Base-by-base conservation (phyloP, 2,329 filamentous ascomycete species). In the Trichoderma hamatum region DNA sequence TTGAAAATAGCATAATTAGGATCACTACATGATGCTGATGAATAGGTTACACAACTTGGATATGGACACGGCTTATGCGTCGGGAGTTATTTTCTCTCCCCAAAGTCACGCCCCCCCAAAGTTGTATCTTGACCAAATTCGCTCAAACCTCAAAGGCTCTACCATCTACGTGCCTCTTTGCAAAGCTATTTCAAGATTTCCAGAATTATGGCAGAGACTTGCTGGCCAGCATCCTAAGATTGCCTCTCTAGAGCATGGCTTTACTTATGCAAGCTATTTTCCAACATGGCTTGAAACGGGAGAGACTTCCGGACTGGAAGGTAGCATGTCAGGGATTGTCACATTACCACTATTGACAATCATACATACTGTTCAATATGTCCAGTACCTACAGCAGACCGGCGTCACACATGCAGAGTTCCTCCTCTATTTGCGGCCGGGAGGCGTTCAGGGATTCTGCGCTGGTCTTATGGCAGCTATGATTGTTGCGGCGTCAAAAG, bases 391-490 rank as follows among this genome's bases (percentile, higher is more conserved):
- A 34, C 54, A 32, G 9, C 28, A 24, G 9, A 13, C 30, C n/a
- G 9, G 30, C 5, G 24, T 36, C 19, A 19, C 30, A 24, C 54
- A 58, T 21, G 32, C 54, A 13, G 54, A 58, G 13, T 34, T 58
- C 19, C 19, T 58, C 13, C 54, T 13, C n/a, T 14, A 10, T 4
- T 19, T 58, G 2, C 54, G 19, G 3, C 1, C 28, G 6, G 16
- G 68, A 32, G 68, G 71, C 19, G 60, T 71, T 43, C 72, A 73
- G 24, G 72, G 72, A n/a, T 72, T 70, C 52, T 73, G 72, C 46
- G 71, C 70, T 21, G 72, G 72, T 2, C 56, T 73, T n/a, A 54
- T 72, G 36, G 69, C 71, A 6, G 72, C 72, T 5, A 55, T 71
- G 21, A 28, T 72, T 51, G 60, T 71, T 21, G 71, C 71, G 19